Base-by-base conservation (phyloP, 2,329 filamentous ascomycete genomes). In the Colletotrichum siamense region DNA sequence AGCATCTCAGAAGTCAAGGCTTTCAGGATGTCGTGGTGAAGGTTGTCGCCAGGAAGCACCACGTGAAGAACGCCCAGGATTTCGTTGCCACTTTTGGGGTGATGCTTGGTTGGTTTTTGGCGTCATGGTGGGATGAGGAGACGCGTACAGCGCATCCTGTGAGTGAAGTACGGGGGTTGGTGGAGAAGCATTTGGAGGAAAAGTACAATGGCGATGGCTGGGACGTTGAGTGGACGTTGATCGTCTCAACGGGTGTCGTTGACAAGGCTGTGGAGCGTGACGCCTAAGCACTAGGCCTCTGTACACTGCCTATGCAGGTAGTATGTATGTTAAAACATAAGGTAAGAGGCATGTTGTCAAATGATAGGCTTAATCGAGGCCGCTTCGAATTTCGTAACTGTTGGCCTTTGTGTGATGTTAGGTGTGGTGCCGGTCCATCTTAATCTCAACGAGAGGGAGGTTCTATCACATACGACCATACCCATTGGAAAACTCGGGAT, bases 401-500 rank as follows among this genome's bases (percentile, higher is more conserved):
- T 18, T 9, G 15, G 7, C 18, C 4, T 5, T 16, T 39, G 15
- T 16, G 15, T 18, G 36, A 5, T 39, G 36, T 39, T 39, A 18
- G 36, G 36, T 39, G 0, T 39, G 36, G 15, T 18, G 8, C 15
- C 8, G 15, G 34, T 36, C 34, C 34, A 5, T 36, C 15, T 18
- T 39, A 39, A 8, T 5, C 15, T 39, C 8, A 8, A 8, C 36
- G 2, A 39, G 1, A 39, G 2, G 8, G 4, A 2, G 5, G 0
- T 1, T 18, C 0, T 0, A 1, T 8, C 36, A 39, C 36, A 39
- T 39, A 39, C 36, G 36, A 39, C 36, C 36, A 39, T 18, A 39
- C 36, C 36, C 36, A 39, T 5, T 39, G 36, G 36, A 39, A 5
- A 39, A 18, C 36, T 39, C 36, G 36, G 36, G 36, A 39, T 18